phyloP scores from a whole-genome alignment of 495 filamentous ascomycete genomes.

The Acidomyces sp. region DNA sequence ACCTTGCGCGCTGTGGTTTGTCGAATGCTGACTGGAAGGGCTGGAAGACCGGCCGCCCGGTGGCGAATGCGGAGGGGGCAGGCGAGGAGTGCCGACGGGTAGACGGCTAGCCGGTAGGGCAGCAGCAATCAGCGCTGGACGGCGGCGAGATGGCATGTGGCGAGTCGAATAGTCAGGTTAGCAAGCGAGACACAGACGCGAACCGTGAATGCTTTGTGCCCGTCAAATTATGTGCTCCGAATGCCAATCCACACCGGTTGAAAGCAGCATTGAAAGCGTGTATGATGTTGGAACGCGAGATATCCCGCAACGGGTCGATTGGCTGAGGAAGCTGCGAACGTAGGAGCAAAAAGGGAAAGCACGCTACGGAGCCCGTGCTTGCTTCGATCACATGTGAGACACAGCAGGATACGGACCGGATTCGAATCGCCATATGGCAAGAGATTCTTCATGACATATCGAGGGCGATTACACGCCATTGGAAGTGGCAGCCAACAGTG shows the following conservation, averaged over 20 bases:
- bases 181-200: background rate
- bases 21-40: slow-evolving; percentile 2
- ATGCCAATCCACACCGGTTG: no score
- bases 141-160: slow-evolving; percentile 8
- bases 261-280: no score
- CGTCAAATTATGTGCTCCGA: no score
- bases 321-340: no score
- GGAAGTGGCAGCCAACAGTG: no score
- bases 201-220: no score
- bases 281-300: no score
- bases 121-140: background rate
- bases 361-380: slow-evolving; percentile 1
- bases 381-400: background rate
- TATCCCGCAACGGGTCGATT: no score
- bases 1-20: no score
- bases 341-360: background rate
- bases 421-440: slow-evolving; percentile 1
- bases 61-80: slow-evolving; percentile 3
- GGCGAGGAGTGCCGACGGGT: slow-evolving; percentile 13
- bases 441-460: no score
- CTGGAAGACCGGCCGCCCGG: background rate
- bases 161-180: background rate
- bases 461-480: no score
- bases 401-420: background rate
- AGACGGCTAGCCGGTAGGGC: slow-evolving; percentile 15